Evolutionary conservation across 1,139 yeast species (phyloP).

Genomic region (Yamadazyma atlantica): DNA sequence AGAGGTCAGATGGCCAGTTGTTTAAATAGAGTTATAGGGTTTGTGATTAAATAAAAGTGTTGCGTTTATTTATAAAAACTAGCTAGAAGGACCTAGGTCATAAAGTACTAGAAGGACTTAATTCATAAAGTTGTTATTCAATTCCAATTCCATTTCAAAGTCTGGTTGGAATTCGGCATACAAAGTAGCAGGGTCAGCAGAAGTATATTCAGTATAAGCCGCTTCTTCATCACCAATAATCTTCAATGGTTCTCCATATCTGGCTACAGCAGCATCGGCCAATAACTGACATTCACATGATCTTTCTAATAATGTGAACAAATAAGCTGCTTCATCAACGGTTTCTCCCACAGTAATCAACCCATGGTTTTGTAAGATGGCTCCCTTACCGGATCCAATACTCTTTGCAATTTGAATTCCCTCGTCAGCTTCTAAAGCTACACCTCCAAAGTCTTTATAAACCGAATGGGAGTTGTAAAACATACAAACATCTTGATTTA

Average conservation of each 20-base stretch:
- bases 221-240: slow-evolving; percentile 67
- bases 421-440: slow-evolving; percentile 72
- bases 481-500: slow-evolving; percentile 74
- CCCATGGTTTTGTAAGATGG: slow-evolving; percentile 78
- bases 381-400: slow-evolving; percentile 61
- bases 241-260: slow-evolving; percentile 25
- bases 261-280: slow-evolving; percentile 52
- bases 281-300: slow-evolving; percentile 68
- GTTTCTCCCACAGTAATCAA: slow-evolving; percentile 73
- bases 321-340: slow-evolving; percentile 80
- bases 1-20: slow-evolving; percentile 16
- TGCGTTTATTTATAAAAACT: too few species aligned
- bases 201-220: slow-evolving; percentile 59
- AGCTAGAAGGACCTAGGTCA: too few species aligned
- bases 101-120: background rate
- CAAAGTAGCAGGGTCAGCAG: slow-evolving; percentile 65
- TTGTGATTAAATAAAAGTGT: too few species aligned
- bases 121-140: slow-evolving; percentile 19
- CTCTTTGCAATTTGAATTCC: slow-evolving; percentile 68
- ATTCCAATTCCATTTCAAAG: slow-evolving; percentile 34
- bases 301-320: slow-evolving; percentile 67
- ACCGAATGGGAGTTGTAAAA: slow-evolving; percentile 69
- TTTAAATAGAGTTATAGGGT: too few species aligned
- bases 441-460: slow-evolving; percentile 73
- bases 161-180: slow-evolving; percentile 74